Conservation (phyloP, 768 basidiomycete species). For the Hygrophorus pudorinus region DNA sequence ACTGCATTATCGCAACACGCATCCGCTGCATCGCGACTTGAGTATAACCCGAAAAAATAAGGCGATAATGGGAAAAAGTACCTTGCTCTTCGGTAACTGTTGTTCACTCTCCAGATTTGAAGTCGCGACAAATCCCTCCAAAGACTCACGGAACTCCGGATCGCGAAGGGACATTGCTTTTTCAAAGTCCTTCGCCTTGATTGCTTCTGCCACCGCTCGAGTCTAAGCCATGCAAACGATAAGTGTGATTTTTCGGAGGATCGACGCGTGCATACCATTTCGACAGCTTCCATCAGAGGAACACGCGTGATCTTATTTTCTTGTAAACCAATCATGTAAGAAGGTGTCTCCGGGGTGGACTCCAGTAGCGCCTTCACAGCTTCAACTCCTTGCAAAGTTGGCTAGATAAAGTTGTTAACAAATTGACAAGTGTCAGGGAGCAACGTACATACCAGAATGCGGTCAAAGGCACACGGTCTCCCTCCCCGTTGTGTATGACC, state of each 20-base stretch:
- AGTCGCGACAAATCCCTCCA: slow-evolving; percentile 77
- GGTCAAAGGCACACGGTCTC: slow-evolving; percentile 84
- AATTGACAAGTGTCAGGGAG: neutral
- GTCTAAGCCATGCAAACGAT: slow-evolving; percentile 43
- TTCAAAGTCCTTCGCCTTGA: slow-evolving; percentile 73
- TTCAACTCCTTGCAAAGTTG: slow-evolving; percentile 92
- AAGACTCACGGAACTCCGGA: slow-evolving; percentile 79
- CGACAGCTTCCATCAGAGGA: slow-evolving; percentile 88
- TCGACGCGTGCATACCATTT: slow-evolving; percentile 41
- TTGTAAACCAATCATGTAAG: slow-evolving; percentile 93
- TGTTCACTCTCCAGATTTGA: slow-evolving; percentile 49
- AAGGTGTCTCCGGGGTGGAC: slow-evolving; percentile 81
- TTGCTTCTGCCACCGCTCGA: slow-evolving; percentile 72
- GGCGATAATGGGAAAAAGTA: slow-evolving; percentile 14
- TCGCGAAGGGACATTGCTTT: slow-evolving; percentile 86
- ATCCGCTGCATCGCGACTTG: slow-evolving; percentile 41
- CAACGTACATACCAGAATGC: slow-evolving; percentile 62
- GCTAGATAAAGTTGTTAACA: slow-evolving; percentile 34
- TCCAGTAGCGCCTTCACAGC: slow-evolving; percentile 84
- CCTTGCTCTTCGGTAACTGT: slow-evolving; percentile 41
- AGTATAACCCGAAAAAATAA: slow-evolving; percentile 4
- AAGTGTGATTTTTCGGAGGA: slow-evolving; percentile 3
- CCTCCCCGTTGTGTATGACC: slow-evolving; percentile 98
- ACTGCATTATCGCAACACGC: slow-evolving; percentile 80
- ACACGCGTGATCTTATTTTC: slow-evolving; percentile 94